Conservation (phyloP, 768 basidiomycete genomes). For the Ephemerocybe angulata region DNA sequence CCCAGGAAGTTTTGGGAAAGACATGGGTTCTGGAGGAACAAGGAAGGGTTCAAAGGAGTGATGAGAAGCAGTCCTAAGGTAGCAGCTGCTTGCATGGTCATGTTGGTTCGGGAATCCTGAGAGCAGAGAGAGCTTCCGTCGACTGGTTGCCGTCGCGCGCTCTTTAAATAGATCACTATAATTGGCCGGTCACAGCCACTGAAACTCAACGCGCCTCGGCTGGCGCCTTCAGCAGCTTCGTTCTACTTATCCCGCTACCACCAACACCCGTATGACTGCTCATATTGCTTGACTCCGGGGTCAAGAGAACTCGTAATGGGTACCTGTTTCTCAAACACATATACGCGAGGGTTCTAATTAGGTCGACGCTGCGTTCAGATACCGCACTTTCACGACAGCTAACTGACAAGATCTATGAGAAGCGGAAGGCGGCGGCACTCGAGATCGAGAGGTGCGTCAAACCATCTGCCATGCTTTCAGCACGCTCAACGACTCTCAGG, state of each 20-base stretch:
- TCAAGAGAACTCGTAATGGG: conserved; percentile 9
- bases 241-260: background rate
- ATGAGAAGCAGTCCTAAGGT: conserved; percentile 35
- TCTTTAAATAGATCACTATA: background rate
- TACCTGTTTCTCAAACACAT: background rate
- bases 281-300: background rate
- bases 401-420: conserved; percentile 94
- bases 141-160: no score
- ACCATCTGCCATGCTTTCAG: background rate
- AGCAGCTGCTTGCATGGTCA: conserved; percentile 6
- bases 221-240: background rate
- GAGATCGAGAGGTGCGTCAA: conserved; percentile 85
- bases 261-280: background rate
- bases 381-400: conserved; percentile 74
- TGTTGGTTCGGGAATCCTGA: background rate
- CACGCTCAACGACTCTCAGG: conserved; percentile 31
- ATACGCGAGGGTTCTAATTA: background rate
- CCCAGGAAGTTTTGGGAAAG: conserved; percentile 53
- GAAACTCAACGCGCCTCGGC: no score
- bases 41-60: conserved; percentile 39
- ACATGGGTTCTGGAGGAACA: conserved; percentile 42
- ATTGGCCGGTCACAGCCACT: background rate
- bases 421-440: conserved; percentile 90
- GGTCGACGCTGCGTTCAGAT: conserved; percentile 38
- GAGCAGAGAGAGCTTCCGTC: background rate